Evolutionary conservation across 2,329 filamentous ascomycete genomes (phyloP), one percentile per base, ranked within the genome.

Genomic region (Fusarium graminum): DNA sequence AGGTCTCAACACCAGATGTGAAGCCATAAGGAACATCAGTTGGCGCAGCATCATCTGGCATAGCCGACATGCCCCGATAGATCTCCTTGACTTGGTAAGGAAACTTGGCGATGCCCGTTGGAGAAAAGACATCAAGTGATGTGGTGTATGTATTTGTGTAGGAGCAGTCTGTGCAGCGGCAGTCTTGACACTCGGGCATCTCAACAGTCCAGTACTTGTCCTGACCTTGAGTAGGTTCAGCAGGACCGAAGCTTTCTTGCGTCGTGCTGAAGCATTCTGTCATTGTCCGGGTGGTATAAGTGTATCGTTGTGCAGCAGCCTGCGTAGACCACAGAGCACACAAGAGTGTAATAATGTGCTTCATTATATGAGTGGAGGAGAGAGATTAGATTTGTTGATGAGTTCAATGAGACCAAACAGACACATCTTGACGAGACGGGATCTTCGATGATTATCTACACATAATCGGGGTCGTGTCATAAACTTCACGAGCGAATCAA

Each of bases 1-100:
- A 73, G 7, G 59, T 69, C 49, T 67, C 61, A 8, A 64, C 46
- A 16, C 36, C 56, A 10, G 67, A 22, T 2, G 67, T 72, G 46
- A 73, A 73, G 12, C 70, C 71, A 9, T 73, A 70, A 8, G 70
- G 71, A 10, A 68, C 32, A 12, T 26, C 45, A 29, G 69, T 73
- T 12, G 65, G 61, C 7, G 58, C 59, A n/a, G 55, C 44, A 43
- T 61, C 58, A 36, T 42, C 56, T 10, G 70, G 68, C 49, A 69
- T 65, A 7, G 58, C 58, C 7, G 67, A 70, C 71, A 73, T 73
- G 54, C 71, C 67, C 9, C 50, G 69, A n/a, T 72, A 73, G n/a
- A 73, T 34, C 52, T 73, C 71, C 40, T 70, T 70, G 52, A 73
- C 59, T 16, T 60, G 25, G 13, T 73, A 73, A 19, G 69, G 51